Evolutionary conservation across 768 basidiomycete species (phyloP), one percentile per base, ranked within the genome.

Genomic region (Naematelia encephala): DNA sequence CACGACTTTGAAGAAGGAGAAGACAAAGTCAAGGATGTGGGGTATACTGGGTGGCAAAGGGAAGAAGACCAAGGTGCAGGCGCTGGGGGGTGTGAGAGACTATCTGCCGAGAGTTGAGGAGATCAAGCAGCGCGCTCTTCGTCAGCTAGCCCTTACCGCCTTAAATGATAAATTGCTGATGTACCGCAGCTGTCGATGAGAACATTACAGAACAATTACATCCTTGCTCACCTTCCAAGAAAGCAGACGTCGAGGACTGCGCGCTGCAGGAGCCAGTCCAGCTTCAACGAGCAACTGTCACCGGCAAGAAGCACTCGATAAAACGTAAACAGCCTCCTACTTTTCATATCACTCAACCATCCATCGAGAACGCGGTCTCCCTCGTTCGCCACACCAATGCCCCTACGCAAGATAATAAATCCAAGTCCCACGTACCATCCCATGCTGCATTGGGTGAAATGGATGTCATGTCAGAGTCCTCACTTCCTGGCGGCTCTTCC

Each of bases 21-120:
- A 64, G 60, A 73, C 71, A 26, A 69, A 63, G 29, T 69, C 68
- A 10, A 60, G 57, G 56, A 60, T 73, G 8, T 73, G 71, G 71
- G 66, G 66, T 13, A 50, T 73, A 19, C 56, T 73, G 26, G 61
- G 58, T 8, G 59, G 65, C 13, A 67, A 60, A 43, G 30, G 26
- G 11, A 63, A 64, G 53, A 60, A 69, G 57, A 23, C 51, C 27
- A 61, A 63, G 47, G 57, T 16, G 12, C 19, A 34, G 34, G 16
- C 25, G 19, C 34, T 16, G 8, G 34, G 16, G 34, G 16, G 16
- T 39, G 16, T 39, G 8, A 39, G 34, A 16, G 34, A 39, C 8
- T 8, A 39, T 16, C 34, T 16, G 16, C 34, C 34, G 8, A 8
- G 34, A 39, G 34, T 39, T 8, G 34, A 39, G 34, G 51, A 52